Evolutionary conservation across 805 yeast species (phyloP).

Genomic region (Candida manassasensis): DNA sequence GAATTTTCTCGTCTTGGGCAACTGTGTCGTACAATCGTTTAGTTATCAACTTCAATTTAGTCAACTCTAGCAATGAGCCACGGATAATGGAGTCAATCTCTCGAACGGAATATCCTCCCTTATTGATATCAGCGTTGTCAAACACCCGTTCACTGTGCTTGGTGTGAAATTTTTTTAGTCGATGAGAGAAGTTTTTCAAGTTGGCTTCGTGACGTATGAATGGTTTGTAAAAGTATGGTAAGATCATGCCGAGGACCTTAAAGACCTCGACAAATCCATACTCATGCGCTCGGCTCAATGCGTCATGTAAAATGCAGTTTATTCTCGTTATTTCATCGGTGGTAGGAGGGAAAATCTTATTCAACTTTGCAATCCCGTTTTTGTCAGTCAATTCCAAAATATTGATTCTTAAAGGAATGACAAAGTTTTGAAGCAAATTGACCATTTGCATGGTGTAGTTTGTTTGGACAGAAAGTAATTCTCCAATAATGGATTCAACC

Average conservation of each 20-base stretch:
- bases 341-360: constrained; percentile 87
- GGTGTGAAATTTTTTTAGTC: constrained; percentile 39
- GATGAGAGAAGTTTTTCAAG: constrained; percentile 57
- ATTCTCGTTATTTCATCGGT: constrained; percentile 90
- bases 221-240: constrained; percentile 90
- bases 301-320: constrained; percentile 77
- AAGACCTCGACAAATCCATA: constrained; percentile 73
- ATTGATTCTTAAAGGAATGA: constrained; percentile 71
- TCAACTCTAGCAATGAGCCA: constrained; percentile 61
- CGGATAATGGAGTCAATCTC: constrained; percentile 47
- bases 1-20: background rate
- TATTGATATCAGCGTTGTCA: constrained; percentile 25
- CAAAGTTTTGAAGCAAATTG: constrained; percentile 68
- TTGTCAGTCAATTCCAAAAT: constrained; percentile 54
- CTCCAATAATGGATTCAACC: constrained; percentile 55
- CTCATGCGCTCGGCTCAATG: constrained; percentile 60
- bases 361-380: constrained; percentile 60
- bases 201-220: constrained; percentile 94
- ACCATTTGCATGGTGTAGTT: constrained; percentile 69
- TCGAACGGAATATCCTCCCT: constrained; percentile 21
- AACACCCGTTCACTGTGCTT: constrained; percentile 27
- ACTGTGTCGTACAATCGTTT: constrained; percentile 53
- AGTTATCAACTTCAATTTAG: constrained; percentile 65
- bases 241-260: constrained; percentile 73
- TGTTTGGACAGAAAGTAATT: constrained; percentile 67